Evolutionary conservation across 2,329 filamentous ascomycete species (phyloP).

Genomic region (Exophiala sideris): DNA sequence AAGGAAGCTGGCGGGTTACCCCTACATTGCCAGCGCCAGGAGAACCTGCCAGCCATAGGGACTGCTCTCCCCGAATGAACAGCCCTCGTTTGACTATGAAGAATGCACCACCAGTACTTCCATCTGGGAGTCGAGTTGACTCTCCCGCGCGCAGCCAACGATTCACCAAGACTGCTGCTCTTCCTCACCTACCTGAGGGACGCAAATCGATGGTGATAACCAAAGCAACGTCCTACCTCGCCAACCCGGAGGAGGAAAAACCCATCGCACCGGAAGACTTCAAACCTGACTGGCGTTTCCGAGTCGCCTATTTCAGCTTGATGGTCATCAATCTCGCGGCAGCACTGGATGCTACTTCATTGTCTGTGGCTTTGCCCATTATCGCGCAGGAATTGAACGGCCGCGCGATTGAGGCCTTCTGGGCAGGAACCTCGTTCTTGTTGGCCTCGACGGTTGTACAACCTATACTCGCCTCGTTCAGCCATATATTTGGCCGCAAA

Average conservation of each 20-base stretch:
- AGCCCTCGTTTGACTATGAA: no score
- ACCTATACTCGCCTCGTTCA: conserved; percentile 47
- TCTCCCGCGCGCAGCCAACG: no score
- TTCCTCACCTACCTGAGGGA: no score
- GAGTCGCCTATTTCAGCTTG: conserved; percentile 52
- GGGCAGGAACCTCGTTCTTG: conserved; percentile 68
- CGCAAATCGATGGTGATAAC: no score
- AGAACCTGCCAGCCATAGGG: no score
- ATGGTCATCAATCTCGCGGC: conserved; percentile 58
- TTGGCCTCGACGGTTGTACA: conserved; percentile 61
- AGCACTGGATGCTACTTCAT: conserved; percentile 63
- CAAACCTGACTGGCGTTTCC: conserved; percentile 33
- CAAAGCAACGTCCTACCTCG: no score
- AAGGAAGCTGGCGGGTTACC: no score
- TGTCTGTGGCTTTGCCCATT: conserved; percentile 55
- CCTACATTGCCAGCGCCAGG: no score
- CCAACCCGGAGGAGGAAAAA: neutral
- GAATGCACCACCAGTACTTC: no score
- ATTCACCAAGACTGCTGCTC: no score
- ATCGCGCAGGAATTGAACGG: conserved; percentile 52
- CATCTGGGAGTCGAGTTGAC: no score
- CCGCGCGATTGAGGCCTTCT: conserved; percentile 62
- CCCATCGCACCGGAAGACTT: conserved; percentile 14
- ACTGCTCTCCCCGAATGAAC: no score
- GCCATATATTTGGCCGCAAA: conserved; percentile 49